Percentiles rank a stretch among this genome's conserved stretches.
These are phyloP conservation scores for Fusarium torreyae DNA, from an alignment of 2,329 filamentous ascomycete species.

Conservation along the genomic window DNA sequence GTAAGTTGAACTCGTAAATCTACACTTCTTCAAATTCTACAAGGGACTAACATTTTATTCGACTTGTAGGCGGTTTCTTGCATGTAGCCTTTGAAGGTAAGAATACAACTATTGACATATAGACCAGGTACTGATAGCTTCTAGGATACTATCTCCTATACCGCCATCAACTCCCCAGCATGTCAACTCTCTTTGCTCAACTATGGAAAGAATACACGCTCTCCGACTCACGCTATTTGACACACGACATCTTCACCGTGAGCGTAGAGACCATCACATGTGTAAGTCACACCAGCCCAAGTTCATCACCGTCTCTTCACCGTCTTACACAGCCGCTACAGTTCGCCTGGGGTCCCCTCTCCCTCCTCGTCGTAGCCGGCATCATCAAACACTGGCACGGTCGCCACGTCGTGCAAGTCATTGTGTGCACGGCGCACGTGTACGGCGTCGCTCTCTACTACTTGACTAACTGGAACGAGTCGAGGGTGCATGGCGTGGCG, in stretches of 20 bases:
- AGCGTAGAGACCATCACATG: slow-evolving; percentile 88
- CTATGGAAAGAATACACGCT: slow-evolving; percentile 94
- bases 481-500: slow-evolving; percentile 60
- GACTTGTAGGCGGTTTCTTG: slow-evolving; percentile 71
- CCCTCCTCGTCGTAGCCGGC: slow-evolving; percentile 63
- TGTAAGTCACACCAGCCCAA: slow-evolving; percentile 62
- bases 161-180: slow-evolving; percentile 74
- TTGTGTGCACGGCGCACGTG: slow-evolving; percentile 68
- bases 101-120: neutral
- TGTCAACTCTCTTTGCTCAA: slow-evolving; percentile 83
- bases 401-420: slow-evolving; percentile 67
- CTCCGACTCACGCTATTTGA: slow-evolving; percentile 89
- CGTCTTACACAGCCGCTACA: slow-evolving; percentile 36
- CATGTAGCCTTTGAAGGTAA: slow-evolving; percentile 87
- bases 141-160: slow-evolving; percentile 82
- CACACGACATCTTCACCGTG: slow-evolving; percentile 85
- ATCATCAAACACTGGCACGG: slow-evolving; percentile 61
- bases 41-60: neutral
- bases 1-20: slow-evolving; percentile 53
- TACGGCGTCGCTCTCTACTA: slow-evolving; percentile 77
- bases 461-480: slow-evolving; percentile 68
- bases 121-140: slow-evolving; percentile 2
- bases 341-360: slow-evolving; percentile 73
- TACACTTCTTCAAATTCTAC: neutral
- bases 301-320: neutral